Conservation (phyloP, 177 flowering plant genomes). For the Vitis hybrid region DNA sequence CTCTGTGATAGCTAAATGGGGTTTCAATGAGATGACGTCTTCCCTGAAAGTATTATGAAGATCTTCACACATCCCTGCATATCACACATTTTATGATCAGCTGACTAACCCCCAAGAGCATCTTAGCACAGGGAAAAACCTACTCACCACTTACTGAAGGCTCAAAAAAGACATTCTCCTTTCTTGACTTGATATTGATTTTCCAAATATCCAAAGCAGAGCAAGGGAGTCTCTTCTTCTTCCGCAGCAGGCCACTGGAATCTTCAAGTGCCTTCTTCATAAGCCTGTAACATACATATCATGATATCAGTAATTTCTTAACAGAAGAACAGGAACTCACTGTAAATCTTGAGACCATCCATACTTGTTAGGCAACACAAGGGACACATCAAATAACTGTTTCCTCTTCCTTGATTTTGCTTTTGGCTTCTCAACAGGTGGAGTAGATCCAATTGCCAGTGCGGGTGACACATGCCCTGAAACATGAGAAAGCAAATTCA, state of each 20-base stretch:
- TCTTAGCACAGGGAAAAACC: constrained; percentile 2
- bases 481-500: constrained; percentile 9
- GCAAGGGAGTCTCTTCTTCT: constrained; percentile 38
- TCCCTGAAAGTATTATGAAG: constrained; percentile 40
- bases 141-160: constrained; percentile 57
- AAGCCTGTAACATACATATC: constrained; percentile 34
- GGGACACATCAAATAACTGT: constrained; percentile 39
- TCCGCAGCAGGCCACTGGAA: constrained; percentile 36
- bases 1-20: constrained; percentile 21
- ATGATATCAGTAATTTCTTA: constrained; percentile 7
- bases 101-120: background rate
- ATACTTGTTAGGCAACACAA: constrained; percentile 64
- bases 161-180: constrained; percentile 46
- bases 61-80: constrained; percentile 54
- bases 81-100: background rate
- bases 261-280: constrained; percentile 55
- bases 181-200: constrained; percentile 30
- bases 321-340: background rate
- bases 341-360: constrained; percentile 1
- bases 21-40: constrained; percentile 34
- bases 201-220: constrained; percentile 63
- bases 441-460: constrained; percentile 52
- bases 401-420: constrained; percentile 55
- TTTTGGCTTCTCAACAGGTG: constrained; percentile 43
- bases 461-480: constrained; percentile 40